Percentiles rank a stretch among this genome's conserved stretches.
Evolutionary conservation across 2,329 filamentous ascomycete genomes (phyloP).

Genomic region (Aspergillus sp.): DNA sequence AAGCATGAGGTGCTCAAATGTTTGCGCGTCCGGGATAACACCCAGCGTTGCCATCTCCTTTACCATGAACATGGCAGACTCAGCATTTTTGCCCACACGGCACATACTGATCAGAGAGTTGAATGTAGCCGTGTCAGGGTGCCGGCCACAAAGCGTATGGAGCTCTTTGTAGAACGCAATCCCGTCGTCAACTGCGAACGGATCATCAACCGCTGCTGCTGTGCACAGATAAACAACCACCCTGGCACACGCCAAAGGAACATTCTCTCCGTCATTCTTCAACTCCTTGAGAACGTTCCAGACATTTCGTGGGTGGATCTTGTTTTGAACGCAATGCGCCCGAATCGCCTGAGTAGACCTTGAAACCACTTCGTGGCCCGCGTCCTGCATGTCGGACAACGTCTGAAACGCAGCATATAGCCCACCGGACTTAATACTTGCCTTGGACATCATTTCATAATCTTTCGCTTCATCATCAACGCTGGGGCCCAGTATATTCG

Average conservation of each 20-base stretch:
- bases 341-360: slow-evolving; percentile 66
- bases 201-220: slow-evolving; percentile 34
- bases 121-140: slow-evolving; percentile 53
- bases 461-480: slow-evolving; percentile 63
- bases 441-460: slow-evolving; percentile 75
- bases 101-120: slow-evolving; percentile 59
- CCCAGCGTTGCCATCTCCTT: slow-evolving; percentile 60
- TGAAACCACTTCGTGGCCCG: slow-evolving; percentile 57
- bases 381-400: slow-evolving; percentile 70
- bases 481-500: slow-evolving; percentile 63
- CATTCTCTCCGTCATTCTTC: slow-evolving; percentile 45
- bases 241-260: slow-evolving; percentile 51
- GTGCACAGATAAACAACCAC: slow-evolving; percentile 54
- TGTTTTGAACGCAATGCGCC: slow-evolving; percentile 51
- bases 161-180: slow-evolving; percentile 63
- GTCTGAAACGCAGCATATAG: slow-evolving; percentile 66
- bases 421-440: slow-evolving; percentile 63
- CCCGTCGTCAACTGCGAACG: slow-evolving; percentile 48
- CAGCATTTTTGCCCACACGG: slow-evolving; percentile 45
- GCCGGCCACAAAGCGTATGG: slow-evolving; percentile 48
- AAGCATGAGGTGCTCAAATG: slow-evolving; percentile 63
- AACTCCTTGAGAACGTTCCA: slow-evolving; percentile 60
- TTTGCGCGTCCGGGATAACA: slow-evolving; percentile 56
- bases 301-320: slow-evolving; percentile 51
- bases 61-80: slow-evolving; percentile 61